A percentile compares a stretch with the other conserved stretches of the same genome.
Evolutionary conservation across 176 grass and related monocot species (phyloP).

Genomic region (Guadua angustifolia): DNA sequence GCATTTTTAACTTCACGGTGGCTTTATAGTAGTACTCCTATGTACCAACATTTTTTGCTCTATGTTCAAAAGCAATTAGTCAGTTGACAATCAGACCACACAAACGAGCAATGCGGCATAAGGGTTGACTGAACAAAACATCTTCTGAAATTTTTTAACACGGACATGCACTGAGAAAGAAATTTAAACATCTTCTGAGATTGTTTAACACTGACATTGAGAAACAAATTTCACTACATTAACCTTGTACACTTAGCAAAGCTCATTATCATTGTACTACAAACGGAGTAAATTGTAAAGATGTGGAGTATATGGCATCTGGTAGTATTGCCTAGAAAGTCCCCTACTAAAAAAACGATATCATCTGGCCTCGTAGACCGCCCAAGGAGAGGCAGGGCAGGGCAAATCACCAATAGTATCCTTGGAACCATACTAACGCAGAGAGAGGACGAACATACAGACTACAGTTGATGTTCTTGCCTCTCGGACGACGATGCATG

Average conservation of each 20-base stretch:
- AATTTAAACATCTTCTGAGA: background rate
- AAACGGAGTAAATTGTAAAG: background rate
- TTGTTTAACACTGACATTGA: background rate
- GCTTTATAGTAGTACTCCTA: background rate
- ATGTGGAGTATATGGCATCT: background rate
- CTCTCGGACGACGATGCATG: background rate
- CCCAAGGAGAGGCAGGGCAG: background rate
- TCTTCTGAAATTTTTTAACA: background rate
- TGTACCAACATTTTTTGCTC: too few species aligned
- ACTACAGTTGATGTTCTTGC: background rate
- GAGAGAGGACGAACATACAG: background rate
- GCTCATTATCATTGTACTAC: background rate
- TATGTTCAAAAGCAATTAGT: background rate
- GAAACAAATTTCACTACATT: background rate
- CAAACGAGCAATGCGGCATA: background rate
- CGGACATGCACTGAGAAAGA: background rate
- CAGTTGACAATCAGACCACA: background rate
- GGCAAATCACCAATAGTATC: conserved; percentile 38
- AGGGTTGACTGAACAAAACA: background rate
- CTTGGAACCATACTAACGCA: conserved; percentile 32
- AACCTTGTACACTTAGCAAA: background rate
- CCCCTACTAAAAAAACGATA: background rate
- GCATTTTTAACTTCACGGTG: background rate
- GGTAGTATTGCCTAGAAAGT: background rate
- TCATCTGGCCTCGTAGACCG: background rate